Evolutionary conservation across 2,329 filamentous ascomycete species (phyloP).

Genomic region (Basipetospora chlamydospora): DNA sequence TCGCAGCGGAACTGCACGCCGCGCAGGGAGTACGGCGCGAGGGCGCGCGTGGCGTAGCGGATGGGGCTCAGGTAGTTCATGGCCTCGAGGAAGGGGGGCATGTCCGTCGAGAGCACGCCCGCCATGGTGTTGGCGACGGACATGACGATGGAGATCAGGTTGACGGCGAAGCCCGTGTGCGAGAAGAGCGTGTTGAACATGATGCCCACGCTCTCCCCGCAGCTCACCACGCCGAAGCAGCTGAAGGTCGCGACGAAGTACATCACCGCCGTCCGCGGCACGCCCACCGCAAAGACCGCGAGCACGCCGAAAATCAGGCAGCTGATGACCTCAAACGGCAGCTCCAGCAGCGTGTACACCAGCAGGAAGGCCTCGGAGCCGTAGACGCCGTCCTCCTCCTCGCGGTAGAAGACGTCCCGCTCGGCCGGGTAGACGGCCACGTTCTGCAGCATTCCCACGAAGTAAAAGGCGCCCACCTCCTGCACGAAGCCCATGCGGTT

Average conservation of each 20-base stretch:
- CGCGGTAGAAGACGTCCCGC: conserved; percentile 62
- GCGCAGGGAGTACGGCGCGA: conserved; percentile 50
- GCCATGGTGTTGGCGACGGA: conserved; percentile 58
- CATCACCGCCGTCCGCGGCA: conserved; percentile 46
- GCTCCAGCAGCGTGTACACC: conserved; percentile 54
- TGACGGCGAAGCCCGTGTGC: conserved; percentile 65
- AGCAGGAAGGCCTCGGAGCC: conserved; percentile 55
- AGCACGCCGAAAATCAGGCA: conserved; percentile 52
- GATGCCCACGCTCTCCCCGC: conserved; percentile 63
- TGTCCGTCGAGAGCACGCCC: conserved; percentile 55
- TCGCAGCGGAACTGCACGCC: conserved; percentile 50
- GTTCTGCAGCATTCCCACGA: conserved; percentile 68
- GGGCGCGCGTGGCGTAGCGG: conserved; percentile 52
- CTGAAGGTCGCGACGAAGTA: conserved; percentile 56
- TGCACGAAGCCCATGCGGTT: conserved; percentile 62
- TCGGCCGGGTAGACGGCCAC: conserved; percentile 60
- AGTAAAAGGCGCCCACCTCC: conserved; percentile 56
- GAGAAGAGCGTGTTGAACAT: conserved; percentile 65
- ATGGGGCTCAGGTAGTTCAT: conserved; percentile 61
- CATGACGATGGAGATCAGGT: conserved; percentile 54
- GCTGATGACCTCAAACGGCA: conserved; percentile 56
- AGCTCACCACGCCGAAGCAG: conserved; percentile 58
- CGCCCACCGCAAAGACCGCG: conserved; percentile 47
- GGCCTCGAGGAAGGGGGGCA: conserved; percentile 49
- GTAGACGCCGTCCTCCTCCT: conserved; percentile 61